Evolutionary conservation across 2,329 filamentous ascomycete genomes (phyloP).

Genomic region (Aspergillus sp.): DNA sequence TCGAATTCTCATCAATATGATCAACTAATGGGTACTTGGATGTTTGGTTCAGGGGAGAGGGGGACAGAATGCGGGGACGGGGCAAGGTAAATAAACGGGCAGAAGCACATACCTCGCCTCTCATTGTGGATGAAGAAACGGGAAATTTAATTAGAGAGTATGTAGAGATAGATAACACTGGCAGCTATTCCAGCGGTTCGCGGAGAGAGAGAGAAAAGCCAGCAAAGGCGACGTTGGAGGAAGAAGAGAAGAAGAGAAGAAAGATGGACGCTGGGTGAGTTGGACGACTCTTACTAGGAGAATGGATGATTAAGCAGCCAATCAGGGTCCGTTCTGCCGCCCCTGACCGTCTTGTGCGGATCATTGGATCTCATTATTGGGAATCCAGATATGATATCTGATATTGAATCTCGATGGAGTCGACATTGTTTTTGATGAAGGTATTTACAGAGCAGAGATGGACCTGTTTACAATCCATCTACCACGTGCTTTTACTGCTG

Average conservation of each 20-base stretch:
- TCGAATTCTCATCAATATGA: no score
- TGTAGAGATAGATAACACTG: neutral
- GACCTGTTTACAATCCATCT: no score
- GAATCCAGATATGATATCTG: no score
- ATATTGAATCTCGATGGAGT: no score
- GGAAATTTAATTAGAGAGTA: neutral
- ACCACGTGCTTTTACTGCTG: no score
- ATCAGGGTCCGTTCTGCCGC: no score
- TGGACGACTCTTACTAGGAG: no score
- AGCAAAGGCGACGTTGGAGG: neutral
- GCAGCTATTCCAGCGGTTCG: neutral
- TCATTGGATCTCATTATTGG: no score
- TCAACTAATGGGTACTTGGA: neutral
- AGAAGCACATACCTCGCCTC: constrained; percentile 29
- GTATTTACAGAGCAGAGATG: no score
- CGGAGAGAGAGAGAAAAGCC: neutral
- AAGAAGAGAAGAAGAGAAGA: constrained; percentile 2
- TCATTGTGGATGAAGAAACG: constrained; percentile 22
- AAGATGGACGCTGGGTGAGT: neutral
- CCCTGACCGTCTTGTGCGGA: no score
- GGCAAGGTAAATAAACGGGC: constrained; percentile 13
- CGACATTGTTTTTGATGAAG: no score
- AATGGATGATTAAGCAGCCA: no score
- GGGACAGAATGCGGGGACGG: constrained; percentile 11
- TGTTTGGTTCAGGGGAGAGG: constrained; percentile 13